These are phyloP conservation scores for Danielozyma ontarioensis DNA, from an alignment of 805 yeast species.

Conservation along the genomic window DNA sequence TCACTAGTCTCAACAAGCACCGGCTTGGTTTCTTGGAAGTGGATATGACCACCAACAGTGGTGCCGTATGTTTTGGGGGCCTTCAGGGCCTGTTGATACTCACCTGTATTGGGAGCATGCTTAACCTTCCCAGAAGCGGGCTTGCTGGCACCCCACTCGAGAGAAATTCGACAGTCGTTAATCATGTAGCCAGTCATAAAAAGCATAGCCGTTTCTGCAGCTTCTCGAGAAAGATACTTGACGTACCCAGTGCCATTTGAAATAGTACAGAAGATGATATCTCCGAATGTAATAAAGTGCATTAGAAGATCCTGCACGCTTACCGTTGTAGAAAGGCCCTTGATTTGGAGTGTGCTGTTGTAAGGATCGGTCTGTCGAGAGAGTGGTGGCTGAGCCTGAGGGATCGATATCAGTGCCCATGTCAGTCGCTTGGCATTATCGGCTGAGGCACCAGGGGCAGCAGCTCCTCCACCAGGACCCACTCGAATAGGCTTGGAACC, in stretches of 20 bases:
- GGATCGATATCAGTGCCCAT: conserved; percentile 5
- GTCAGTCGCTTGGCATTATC: conserved; percentile 2
- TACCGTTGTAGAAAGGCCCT: conserved; percentile 56
- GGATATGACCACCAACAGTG: neutral
- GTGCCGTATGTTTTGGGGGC: conserved; percentile 12
- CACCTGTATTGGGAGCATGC: conserved; percentile 6
- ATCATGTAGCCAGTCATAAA: conserved; percentile 24
- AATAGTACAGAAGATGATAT: conserved; percentile 21
- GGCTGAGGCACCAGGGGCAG: conserved; percentile 3
- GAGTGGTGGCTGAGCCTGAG: conserved; percentile 49
- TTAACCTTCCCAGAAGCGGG: conserved; percentile 4
- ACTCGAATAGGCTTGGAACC: conserved; percentile 76
- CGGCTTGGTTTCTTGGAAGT: conserved; percentile 6
- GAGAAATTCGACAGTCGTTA: conserved; percentile 17
- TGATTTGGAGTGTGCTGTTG: conserved; percentile 71
- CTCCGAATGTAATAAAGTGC: conserved; percentile 64
- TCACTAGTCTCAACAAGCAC: conserved; percentile 12
- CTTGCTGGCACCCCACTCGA: conserved; percentile 12
- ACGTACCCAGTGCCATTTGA: conserved; percentile 20
- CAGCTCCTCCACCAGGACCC: conserved; percentile 38
- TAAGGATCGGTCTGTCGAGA: conserved; percentile 72
- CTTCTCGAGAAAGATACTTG: conserved; percentile 22
- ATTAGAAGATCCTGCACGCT: conserved; percentile 58
- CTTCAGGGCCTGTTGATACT: conserved; percentile 14
- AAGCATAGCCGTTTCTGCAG: conserved; percentile 35